phyloP scores from a whole-genome alignment of 2,329 filamentous ascomycete genomes.

The Neonectria punicea region DNA sequence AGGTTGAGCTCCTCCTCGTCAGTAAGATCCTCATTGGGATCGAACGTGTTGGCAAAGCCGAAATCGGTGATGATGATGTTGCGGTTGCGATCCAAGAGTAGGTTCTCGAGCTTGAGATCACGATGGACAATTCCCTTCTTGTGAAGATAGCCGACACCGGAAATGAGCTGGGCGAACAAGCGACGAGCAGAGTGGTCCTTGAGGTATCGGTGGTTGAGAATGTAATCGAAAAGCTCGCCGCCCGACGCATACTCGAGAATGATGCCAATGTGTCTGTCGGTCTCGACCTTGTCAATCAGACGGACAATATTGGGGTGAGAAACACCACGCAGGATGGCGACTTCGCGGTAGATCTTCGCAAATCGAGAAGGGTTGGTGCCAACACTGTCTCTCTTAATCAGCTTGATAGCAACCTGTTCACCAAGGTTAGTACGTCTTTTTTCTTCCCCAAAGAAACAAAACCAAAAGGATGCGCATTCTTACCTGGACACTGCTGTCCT shows the following conservation, averaged over 20 bases:
- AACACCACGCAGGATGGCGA: slow-evolving; percentile 86
- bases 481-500: slow-evolving; percentile 88
- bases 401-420: slow-evolving; percentile 89
- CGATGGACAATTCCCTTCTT: slow-evolving; percentile 99
- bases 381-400: slow-evolving; percentile 91
- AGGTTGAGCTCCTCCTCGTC: slow-evolving; percentile 92
- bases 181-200: slow-evolving; percentile 92
- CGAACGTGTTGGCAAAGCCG: slow-evolving; percentile 98
- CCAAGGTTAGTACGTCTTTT: slow-evolving; percentile 23
- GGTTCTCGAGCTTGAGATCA: slow-evolving; percentile 95
- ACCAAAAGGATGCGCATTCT: neutral
- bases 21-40: slow-evolving; percentile 84
- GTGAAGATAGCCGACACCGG: slow-evolving; percentile 95
- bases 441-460: neutral
- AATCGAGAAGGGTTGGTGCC: slow-evolving; percentile 89
- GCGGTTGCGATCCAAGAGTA: slow-evolving; percentile 92
- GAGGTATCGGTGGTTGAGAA: slow-evolving; percentile 94
- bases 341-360: slow-evolving; percentile 97
- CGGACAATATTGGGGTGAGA: slow-evolving; percentile 97
- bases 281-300: slow-evolving; percentile 98
- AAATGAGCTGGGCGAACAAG: slow-evolving; percentile 94
- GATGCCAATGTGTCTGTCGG: slow-evolving; percentile 95
- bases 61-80: slow-evolving; percentile 99
- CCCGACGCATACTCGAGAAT: slow-evolving; percentile 98
- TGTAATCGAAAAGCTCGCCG: slow-evolving; percentile 98